Base-by-base conservation (phyloP, 164 flowering plant species). In the Magnolia sinica region DNA sequence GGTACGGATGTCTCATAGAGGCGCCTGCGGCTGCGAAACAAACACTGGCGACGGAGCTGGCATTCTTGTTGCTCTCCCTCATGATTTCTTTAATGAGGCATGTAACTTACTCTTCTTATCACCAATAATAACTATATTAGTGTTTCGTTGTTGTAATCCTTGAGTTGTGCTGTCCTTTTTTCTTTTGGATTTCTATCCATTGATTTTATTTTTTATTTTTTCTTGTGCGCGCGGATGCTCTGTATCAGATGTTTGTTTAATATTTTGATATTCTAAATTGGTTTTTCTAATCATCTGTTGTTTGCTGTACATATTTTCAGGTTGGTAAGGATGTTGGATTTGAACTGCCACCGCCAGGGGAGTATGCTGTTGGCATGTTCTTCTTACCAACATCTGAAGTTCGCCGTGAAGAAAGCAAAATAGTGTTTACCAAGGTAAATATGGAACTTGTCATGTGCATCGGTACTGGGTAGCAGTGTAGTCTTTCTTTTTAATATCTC, bases 11-110 rank as follows among this genome's bases (percentile, higher is more conserved):
- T 1, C 98, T 0, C 99, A 96, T 70, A 90, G 99, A 86, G 99
- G 99, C 27, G 99, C 98, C 7, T 96, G 99, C 83, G 99, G 99
- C 0, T 96, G 99, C 63, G 99, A 96, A 82, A 82, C 91, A 0
- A 96, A 96, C 76, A 94, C 99, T 27, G 99, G 99, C 29, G 99
- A 96, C 81, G 99, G 99, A 59, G 99, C 99, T 75, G 99, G 99
- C 16, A 86, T 96, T 85, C 97, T 96, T 67, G 98, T 94, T 2
- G 96, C 87, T 67, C 90, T 94, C 61, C 99, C 99, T 75, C 98
- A 96, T 73, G 86, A 82, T 1, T 96, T 96, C 85, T 92, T 80
- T 77, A 70, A 69, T 37, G 91, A 96, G 92, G 99, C 76, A 76
- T 76, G 77, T 74, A 37, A 76, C 9, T 16, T 29, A 20, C 24